These are phyloP conservation scores for Cicer yamashitae DNA, from an alignment of 306 rosid genomes.

Conservation along the genomic window DNA sequence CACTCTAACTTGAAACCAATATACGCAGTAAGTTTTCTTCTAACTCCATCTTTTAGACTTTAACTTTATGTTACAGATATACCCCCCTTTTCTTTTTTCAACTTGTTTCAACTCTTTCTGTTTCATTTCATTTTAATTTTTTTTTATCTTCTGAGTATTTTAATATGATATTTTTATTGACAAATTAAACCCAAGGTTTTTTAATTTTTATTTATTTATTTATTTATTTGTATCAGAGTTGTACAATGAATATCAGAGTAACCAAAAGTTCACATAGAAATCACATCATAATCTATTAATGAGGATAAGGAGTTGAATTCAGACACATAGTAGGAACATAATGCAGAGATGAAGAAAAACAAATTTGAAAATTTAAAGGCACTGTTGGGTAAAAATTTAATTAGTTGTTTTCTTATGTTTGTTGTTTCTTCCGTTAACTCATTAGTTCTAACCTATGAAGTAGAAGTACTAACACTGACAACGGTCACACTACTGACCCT, in stretches of 20 bases:
- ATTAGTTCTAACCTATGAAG: neutral
- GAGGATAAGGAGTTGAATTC: slow-evolving; percentile 5
- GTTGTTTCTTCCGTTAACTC: neutral
- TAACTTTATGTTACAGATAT: neutral
- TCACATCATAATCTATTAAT: neutral
- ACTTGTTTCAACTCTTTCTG: neutral
- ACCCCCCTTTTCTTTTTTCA: slow-evolving; percentile 1
- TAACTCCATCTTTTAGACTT: neutral
- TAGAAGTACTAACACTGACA: no score
- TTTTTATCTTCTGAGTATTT: neutral
- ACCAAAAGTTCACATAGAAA: neutral
- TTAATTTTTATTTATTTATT: neutral
- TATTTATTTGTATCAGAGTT: neutral
- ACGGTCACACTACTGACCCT: no score
- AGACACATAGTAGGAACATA: neutral
- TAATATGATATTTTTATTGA: neutral
- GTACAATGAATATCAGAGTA: neutral
- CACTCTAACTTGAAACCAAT: neutral
- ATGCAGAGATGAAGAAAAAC: neutral
- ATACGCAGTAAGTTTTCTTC: slow-evolving; percentile 34
- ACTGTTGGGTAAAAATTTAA: slow-evolving; percentile 7
- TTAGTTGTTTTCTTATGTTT: neutral
- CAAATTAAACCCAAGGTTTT: neutral
- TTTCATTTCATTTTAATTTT: slow-evolving; percentile 20
- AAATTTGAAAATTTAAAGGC: neutral